Evolutionary conservation across 2,329 filamentous ascomycete genomes (phyloP).

Genomic region (Fusarium brevicatenulatum): DNA sequence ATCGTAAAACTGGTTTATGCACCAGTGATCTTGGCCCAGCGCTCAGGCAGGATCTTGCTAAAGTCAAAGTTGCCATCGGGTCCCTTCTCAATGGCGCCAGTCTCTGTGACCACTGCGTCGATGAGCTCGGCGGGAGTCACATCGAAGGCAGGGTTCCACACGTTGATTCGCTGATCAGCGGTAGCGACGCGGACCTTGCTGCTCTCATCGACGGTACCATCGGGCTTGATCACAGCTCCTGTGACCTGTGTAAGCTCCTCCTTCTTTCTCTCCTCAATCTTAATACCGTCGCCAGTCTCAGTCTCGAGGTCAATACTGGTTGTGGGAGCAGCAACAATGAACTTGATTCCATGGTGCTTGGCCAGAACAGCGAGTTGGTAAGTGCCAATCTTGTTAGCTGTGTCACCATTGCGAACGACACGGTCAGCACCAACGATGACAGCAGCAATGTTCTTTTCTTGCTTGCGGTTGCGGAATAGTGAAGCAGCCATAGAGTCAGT

Average conservation of each 20-base stretch:
- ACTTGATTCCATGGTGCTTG: constrained; percentile 87
- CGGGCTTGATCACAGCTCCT: constrained; percentile 74
- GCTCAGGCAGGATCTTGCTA: constrained; percentile 64
- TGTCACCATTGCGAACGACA: constrained; percentile 96
- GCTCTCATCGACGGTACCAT: constrained; percentile 70
- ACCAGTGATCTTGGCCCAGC: constrained; percentile 56
- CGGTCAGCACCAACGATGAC: constrained; percentile 95
- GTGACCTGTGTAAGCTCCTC: constrained; percentile 87
- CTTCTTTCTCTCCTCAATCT: constrained; percentile 86
- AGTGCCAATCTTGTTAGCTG: constrained; percentile 98
- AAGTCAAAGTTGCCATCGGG: constrained; percentile 76
- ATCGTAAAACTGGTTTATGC: constrained; percentile 23
- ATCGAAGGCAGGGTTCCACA: constrained; percentile 98
- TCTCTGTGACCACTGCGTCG: constrained; percentile 93
- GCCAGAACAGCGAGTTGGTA: constrained; percentile 94
- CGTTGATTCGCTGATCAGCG: constrained; percentile 79
- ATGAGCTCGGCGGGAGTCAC: constrained; percentile 90
- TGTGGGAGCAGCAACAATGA: constrained; percentile 92
- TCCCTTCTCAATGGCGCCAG: constrained; percentile 84
- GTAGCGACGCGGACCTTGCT: constrained; percentile 79
- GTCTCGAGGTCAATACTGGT: constrained; percentile 93
- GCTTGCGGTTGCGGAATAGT: constrained; percentile 73
- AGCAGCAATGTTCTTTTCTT: constrained; percentile 76
- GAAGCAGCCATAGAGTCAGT: constrained; percentile 97
- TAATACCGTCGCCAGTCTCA: constrained; percentile 79